A percentile compares a stretch with the other conserved stretches of the same genome.
These are phyloP conservation scores for Populus ilicifolia DNA, from an alignment of 345 rosid genomes.

Conservation along the genomic window DNA sequence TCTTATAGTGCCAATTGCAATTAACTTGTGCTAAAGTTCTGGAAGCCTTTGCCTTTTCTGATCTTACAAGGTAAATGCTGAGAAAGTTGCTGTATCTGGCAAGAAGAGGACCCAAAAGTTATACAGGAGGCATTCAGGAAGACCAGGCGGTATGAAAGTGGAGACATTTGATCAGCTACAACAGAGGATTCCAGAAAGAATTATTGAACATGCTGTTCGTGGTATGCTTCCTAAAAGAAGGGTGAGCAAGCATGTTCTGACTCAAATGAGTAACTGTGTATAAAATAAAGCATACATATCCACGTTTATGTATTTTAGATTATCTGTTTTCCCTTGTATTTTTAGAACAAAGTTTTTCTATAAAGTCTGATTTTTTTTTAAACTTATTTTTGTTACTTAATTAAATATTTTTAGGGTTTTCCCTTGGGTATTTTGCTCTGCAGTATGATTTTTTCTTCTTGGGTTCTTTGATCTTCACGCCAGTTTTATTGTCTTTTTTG, in stretches of 20 bases:
- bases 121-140: constrained; percentile 96
- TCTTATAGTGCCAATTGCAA: too few species aligned
- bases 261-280: neutral
- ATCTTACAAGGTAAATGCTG: constrained; percentile 76
- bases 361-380: neutral
- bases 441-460: neutral
- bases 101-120: constrained; percentile 90
- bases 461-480: neutral
- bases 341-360: neutral
- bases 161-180: constrained; percentile 88
- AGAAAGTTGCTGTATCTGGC: constrained; percentile 92
- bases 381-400: neutral
- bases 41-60: neutral
- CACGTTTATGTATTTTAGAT: neutral
- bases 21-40: neutral
- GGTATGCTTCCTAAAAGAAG: constrained; percentile 99
- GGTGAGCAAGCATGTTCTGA: constrained; percentile 44
- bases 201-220: constrained; percentile 93
- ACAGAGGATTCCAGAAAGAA: constrained; percentile 94
- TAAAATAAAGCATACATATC: too few species aligned
- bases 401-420: neutral
- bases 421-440: neutral
- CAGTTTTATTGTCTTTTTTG: neutral
- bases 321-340: neutral
- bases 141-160: constrained; percentile 97